phyloP scores from a whole-genome alignment of 2,329 filamentous ascomycete genomes.

The Penicillium sp. region DNA sequence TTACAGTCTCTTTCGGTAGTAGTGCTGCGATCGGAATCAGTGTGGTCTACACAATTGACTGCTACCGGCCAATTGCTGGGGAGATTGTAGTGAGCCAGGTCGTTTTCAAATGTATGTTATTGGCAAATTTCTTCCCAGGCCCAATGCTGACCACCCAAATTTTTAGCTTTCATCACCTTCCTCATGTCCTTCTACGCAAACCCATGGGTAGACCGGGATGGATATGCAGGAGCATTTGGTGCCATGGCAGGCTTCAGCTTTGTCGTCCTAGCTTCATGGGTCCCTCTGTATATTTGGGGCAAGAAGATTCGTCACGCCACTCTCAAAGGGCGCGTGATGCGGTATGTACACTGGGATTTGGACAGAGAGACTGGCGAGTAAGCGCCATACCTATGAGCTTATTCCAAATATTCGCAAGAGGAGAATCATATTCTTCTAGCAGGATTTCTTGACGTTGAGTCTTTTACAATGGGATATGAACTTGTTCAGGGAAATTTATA shows the following conservation, averaged over 20 bases:
- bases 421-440: too few relatives aligned
- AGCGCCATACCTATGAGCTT: too few relatives aligned
- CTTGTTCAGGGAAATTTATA: too few relatives aligned
- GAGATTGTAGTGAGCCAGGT: neutral
- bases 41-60: neutral
- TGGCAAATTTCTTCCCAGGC: neutral
- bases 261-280: neutral
- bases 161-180: neutral
- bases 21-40: neutral
- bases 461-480: too few relatives aligned
- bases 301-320: neutral
- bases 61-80: neutral
- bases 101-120: neutral
- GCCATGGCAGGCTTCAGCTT: neutral
- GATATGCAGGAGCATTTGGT: constrained; percentile 1
- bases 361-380: neutral
- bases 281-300: neutral
- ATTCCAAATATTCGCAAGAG: too few relatives aligned
- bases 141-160: neutral
- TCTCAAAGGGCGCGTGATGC: neutral
- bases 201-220: neutral
- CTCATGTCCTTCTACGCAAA: constrained; percentile 4
- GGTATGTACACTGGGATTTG: neutral
- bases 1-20: neutral
- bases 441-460: too few relatives aligned